These are phyloP conservation scores for Lasiosphaeris hirsuta DNA, from an alignment of 495 filamentous ascomycete genomes.

Conservation along the genomic window DNA sequence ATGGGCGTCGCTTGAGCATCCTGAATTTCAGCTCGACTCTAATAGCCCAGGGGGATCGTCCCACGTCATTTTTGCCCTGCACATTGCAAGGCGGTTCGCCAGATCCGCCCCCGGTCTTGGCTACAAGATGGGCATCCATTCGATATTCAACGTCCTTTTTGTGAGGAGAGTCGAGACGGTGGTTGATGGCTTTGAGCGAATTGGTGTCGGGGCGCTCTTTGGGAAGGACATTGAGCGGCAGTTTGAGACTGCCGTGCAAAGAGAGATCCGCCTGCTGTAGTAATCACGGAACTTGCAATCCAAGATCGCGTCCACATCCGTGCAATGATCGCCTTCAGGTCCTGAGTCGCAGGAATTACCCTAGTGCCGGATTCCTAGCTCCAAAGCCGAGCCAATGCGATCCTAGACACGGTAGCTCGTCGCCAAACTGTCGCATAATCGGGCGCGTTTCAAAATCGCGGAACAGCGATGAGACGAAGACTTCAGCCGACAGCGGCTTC, in stretches of 20 bases:
- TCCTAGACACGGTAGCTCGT: too few relatives aligned
- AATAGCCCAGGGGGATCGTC: not conserved
- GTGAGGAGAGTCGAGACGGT: not conserved
- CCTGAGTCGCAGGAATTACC: too few relatives aligned
- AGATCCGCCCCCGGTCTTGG: not conserved
- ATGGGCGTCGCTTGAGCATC: conserved; percentile 15
- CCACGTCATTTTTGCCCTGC: conserved; percentile 4
- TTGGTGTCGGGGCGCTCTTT: conserved; percentile 11
- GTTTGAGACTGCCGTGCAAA: too few relatives aligned
- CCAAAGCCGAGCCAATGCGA: too few relatives aligned
- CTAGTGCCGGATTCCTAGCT: too few relatives aligned
- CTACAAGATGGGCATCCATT: not conserved
- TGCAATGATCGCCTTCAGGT: too few relatives aligned
- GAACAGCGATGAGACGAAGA: conserved; percentile 3
- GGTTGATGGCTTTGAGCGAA: conserved; percentile 8
- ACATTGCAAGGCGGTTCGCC: not conserved
- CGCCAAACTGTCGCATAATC: conserved; percentile 10
- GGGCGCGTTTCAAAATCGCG: conserved; percentile 16
- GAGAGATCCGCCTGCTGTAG: too few relatives aligned
- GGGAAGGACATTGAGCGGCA: conserved; percentile 16
- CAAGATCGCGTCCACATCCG: too few relatives aligned
- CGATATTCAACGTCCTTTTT: conserved; percentile 9
- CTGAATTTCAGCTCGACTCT: not conserved
- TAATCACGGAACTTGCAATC: too few relatives aligned
- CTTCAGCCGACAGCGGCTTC: conserved; percentile 11